A percentile compares a stretch with the other conserved stretches of the same genome.
Conservation (phyloP, 768 basidiomycete genomes). For the Podaxis carcinomalis region DNA sequence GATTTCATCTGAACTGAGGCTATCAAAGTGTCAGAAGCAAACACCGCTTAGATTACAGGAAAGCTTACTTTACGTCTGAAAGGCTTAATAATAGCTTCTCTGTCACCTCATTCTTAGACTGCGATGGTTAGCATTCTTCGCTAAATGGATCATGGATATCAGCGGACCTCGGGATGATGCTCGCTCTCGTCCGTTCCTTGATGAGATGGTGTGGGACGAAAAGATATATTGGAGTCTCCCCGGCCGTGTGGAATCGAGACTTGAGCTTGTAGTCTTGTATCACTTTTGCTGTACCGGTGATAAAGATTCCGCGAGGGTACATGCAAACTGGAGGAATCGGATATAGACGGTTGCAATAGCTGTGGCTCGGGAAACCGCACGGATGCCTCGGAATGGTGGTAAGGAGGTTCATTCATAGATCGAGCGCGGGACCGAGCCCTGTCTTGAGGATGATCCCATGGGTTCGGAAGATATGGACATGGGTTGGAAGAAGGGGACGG, state of each 20-base stretch:
- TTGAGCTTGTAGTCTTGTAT: constrained; percentile 21
- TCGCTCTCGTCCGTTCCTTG: not conserved
- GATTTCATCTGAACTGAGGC: constrained; percentile 60
- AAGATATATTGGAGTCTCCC: constrained; percentile 28
- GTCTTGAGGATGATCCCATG: constrained; percentile 3
- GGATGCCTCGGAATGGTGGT: not conserved
- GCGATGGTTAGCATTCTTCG: not conserved
- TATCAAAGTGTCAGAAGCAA: constrained; percentile 21
- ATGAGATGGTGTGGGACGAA: constrained; percentile 31
- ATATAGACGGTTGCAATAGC: constrained; percentile 38
- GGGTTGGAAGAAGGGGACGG: not conserved
- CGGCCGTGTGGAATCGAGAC: constrained; percentile 12
- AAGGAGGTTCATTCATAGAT: not conserved
- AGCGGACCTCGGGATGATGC: not conserved
- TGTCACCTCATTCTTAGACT: not conserved
- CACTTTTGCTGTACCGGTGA: constrained; percentile 38
- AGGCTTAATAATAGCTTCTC: not conserved
- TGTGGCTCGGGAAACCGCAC: constrained; percentile 52
- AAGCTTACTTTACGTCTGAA: not conserved
- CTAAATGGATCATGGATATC: not conserved
- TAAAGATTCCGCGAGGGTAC: constrained; percentile 17
- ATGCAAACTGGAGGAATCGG: constrained; percentile 25
- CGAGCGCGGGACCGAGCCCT: not conserved
- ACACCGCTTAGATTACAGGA: constrained; percentile 21
- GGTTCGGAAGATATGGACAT: not conserved